Conservation (phyloP, 23 red algal species). For the Pyropia haitanensis region DNA sequence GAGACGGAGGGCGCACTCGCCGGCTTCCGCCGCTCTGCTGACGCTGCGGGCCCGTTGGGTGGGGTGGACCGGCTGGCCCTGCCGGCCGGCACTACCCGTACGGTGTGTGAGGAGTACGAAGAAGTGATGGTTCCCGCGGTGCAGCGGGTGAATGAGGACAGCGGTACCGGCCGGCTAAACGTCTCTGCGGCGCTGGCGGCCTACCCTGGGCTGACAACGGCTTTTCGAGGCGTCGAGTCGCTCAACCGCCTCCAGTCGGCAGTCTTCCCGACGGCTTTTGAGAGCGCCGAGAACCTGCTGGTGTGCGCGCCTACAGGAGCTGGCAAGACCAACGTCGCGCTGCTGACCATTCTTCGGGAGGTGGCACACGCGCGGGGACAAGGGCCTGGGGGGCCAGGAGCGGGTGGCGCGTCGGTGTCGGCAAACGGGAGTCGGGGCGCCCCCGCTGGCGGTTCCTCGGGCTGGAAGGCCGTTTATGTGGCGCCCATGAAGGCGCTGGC, state of each 20-base stretch:
- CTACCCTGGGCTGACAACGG: constrained; percentile 23
- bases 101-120: constrained; percentile 57
- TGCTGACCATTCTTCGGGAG: constrained; percentile 75
- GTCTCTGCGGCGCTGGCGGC: constrained; percentile 23
- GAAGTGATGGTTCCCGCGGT: constrained; percentile 57
- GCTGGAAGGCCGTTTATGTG: constrained; percentile 79
- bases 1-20: too few relatives aligned
- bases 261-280: constrained; percentile 66
- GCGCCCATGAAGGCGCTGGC: constrained; percentile 99
- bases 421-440: constrained; percentile 17
- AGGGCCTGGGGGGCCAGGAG: not conserved
- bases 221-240: constrained; percentile 41
- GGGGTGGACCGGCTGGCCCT: constrained; percentile 42
- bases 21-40: too few relatives aligned
- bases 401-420: not conserved
- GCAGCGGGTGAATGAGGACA: constrained; percentile 8
- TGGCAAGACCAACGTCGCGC: constrained; percentile 94
- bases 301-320: constrained; percentile 96
- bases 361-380: constrained; percentile 7
- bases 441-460: not conserved
- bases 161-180: constrained; percentile 9
- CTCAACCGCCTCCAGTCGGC: constrained; percentile 79
- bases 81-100: constrained; percentile 32
- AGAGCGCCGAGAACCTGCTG: constrained; percentile 80
- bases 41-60: constrained; percentile 9